A percentile compares a stretch with the other conserved stretches of the same genome.
phyloP scores from a whole-genome alignment of 2,329 filamentous ascomycete genomes.

The Chaetomiaceae sp. region DNA sequence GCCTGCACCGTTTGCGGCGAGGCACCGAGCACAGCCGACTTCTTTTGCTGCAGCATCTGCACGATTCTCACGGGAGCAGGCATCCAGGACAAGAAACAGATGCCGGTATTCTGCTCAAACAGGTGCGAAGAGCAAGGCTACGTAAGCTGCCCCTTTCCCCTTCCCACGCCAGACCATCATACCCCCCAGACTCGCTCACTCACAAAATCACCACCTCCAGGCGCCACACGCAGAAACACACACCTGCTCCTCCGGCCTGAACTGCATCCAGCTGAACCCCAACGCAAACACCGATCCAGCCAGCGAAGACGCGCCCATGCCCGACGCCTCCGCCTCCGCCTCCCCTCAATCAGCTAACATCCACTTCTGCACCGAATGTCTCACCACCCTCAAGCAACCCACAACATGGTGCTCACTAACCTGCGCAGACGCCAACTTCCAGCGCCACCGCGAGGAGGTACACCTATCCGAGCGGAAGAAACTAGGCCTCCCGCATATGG shows the following conservation, averaged over 20 bases:
- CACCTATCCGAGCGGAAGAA: slow-evolving; percentile 29
- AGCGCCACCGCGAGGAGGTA: slow-evolving; percentile 31
- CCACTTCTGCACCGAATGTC: slow-evolving; percentile 34
- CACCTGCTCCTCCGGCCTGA: slow-evolving; percentile 25
- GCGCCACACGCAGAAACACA: slow-evolving; percentile 26
- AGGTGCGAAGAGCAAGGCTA: slow-evolving; percentile 25
- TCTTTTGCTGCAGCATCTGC: slow-evolving; percentile 28
- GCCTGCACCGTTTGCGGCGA: slow-evolving; percentile 27
- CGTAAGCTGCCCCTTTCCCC: slow-evolving; percentile 12
- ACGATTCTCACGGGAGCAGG: slow-evolving; percentile 25
- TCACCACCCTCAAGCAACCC: slow-evolving; percentile 27
- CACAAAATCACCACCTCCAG: slow-evolving; percentile 17
- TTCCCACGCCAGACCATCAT: neutral
- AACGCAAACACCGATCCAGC: neutral
- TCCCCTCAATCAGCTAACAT: slow-evolving; percentile 6
- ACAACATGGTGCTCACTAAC: slow-evolving; percentile 32
- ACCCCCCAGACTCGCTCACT: too few relatives aligned
- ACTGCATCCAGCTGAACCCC: slow-evolving; percentile 24
- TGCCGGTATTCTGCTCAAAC: slow-evolving; percentile 30
- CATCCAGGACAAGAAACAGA: slow-evolving; percentile 19
- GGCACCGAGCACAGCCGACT: slow-evolving; percentile 22
- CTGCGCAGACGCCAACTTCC: slow-evolving; percentile 33
- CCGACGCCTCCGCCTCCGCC: slow-evolving; percentile 8
- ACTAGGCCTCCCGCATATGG: slow-evolving; percentile 7
- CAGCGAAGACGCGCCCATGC: slow-evolving; percentile 11